These are phyloP conservation scores for Colletotrichum sp. DNA, from an alignment of 2,329 filamentous ascomycete species.

Conservation along the genomic window DNA sequence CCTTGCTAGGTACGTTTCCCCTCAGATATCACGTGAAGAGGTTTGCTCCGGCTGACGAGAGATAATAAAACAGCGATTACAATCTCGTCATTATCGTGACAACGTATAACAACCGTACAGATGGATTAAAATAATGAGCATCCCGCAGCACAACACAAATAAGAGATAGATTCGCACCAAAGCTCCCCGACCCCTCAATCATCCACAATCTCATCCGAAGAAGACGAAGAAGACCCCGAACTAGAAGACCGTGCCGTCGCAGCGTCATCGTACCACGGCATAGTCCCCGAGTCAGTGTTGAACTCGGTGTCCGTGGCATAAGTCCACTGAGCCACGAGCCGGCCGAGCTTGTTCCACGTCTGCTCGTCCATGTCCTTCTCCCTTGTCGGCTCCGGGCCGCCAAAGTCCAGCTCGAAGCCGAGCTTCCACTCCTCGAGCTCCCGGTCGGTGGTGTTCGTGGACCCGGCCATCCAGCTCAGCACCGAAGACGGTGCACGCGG, in stretches of 20 bases:
- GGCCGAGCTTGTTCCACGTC: neutral
- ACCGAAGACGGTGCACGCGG: neutral
- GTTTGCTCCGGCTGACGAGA: too few species aligned
- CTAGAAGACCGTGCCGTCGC: neutral
- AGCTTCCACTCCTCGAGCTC: neutral
- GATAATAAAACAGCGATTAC: too few species aligned
- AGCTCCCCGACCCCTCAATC: too few species aligned
- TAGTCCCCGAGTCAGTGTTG: neutral
- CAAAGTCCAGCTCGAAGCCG: neutral
- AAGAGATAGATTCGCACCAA: too few species aligned
- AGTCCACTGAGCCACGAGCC: constrained; percentile 4
- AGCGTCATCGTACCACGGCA: constrained; percentile 5
- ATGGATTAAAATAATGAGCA: too few species aligned
- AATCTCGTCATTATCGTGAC: too few species aligned
- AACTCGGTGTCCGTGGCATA: constrained; percentile 9
- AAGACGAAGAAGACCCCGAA: neutral
- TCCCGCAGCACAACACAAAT: too few species aligned
- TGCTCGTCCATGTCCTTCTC: constrained; percentile 1
- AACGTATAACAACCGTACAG: too few species aligned
- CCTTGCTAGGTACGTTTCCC: too few species aligned
- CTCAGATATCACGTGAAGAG: too few species aligned
- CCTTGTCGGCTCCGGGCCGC: neutral
- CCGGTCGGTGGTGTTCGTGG: neutral
- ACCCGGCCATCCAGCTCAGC: neutral
- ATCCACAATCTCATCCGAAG: neutral